phyloP scores from a whole-genome alignment of 1,139 yeast genomes.

The Meyerozyma elateridarum region DNA sequence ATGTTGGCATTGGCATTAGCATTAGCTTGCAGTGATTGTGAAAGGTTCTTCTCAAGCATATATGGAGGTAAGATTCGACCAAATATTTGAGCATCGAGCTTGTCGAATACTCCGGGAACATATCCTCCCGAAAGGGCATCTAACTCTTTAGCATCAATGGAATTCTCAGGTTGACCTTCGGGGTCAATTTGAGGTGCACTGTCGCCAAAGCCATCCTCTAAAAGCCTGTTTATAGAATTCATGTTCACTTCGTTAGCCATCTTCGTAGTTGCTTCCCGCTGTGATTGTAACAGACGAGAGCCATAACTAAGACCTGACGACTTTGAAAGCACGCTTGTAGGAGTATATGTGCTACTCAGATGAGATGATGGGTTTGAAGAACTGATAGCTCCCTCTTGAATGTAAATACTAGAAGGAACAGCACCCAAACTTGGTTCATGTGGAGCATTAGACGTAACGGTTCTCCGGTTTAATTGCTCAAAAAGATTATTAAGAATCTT shows the following conservation, averaged over 20 bases:
- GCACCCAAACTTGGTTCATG: not conserved
- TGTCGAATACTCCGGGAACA: conserved; percentile 79
- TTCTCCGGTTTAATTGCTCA: conserved; percentile 71
- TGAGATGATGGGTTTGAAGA: too few relatives aligned
- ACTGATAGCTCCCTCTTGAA: too few relatives aligned
- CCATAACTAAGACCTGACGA: conserved; percentile 1
- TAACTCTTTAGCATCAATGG: not conserved
- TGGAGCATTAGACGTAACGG: conserved; percentile 37
- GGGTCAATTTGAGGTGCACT: not conserved
- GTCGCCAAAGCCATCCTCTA: conserved; percentile 1
- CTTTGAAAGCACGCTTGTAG: too few relatives aligned
- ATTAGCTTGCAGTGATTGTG: not conserved
- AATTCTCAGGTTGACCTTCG: not conserved
- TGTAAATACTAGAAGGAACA: not conserved
- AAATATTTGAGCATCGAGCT: conserved; percentile 75
- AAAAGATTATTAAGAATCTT: conserved; percentile 74
- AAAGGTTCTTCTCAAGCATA: conserved; percentile 48
- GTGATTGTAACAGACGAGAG: not conserved
- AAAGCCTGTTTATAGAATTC: not conserved
- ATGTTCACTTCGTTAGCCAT: not conserved
- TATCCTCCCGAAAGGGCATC: conserved; percentile 28
- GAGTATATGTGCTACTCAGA: too few relatives aligned
- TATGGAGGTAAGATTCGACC: conserved; percentile 82
- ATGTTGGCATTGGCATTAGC: too few relatives aligned
- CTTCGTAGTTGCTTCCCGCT: not conserved